A percentile compares a stretch with the other conserved stretches of the same genome.
Conservation (phyloP, 164 flowering plant species). For the Hamamelis virginiana region DNA sequence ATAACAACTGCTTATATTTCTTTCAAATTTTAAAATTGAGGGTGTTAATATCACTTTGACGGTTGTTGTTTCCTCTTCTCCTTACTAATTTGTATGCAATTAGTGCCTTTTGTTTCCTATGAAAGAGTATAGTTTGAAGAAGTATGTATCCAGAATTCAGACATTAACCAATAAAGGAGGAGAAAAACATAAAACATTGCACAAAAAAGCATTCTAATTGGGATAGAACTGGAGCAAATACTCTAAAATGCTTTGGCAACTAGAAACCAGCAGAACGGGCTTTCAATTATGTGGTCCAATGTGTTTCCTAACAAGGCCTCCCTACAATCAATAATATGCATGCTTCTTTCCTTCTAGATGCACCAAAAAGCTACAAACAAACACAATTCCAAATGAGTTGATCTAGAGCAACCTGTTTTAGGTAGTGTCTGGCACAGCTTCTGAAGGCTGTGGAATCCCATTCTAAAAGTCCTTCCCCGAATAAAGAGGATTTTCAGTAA, state of each 20-base stretch:
- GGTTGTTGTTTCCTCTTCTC: background rate
- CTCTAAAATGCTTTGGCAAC: background rate
- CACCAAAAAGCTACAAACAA: background rate
- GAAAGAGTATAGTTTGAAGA: background rate
- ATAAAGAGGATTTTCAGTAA: too few species aligned
- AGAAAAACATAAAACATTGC: background rate
- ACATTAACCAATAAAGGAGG: background rate
- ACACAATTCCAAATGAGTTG: background rate
- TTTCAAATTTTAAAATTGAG: background rate
- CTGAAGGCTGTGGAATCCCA: too few species aligned
- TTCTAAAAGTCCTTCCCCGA: too few species aligned
- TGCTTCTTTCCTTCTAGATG: background rate
- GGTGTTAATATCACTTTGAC: background rate
- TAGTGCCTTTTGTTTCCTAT: background rate
- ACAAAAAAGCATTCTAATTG: background rate
- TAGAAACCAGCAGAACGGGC: background rate
- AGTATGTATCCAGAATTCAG: background rate
- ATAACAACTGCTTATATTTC: background rate
- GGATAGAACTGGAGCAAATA: background rate
- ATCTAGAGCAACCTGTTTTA: background rate
- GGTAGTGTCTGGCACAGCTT: too few species aligned
- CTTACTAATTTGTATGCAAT: background rate
- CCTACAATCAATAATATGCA: background rate
- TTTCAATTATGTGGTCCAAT: background rate
- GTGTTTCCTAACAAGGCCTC: background rate